phyloP scores from a whole-genome alignment of 345 rosid genomes.

The Pistacia vera region DNA sequence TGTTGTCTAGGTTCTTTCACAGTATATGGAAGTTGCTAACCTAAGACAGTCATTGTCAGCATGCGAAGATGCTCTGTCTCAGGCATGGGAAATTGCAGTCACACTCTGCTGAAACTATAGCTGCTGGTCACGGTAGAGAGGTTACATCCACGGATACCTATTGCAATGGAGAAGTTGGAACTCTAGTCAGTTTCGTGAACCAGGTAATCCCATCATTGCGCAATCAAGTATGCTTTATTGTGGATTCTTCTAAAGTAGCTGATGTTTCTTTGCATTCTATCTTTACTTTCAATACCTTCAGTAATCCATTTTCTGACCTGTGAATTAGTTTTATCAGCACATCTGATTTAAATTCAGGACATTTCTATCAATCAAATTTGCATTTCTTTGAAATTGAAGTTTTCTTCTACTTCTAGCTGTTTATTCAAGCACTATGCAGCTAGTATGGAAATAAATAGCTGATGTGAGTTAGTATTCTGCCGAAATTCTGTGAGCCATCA shows the following conservation, averaged over 20 bases:
- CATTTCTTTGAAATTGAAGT: not conserved
- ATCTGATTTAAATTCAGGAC: not conserved
- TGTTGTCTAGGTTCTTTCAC: constrained; percentile 21
- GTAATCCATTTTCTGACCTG: too few species aligned
- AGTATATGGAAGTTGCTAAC: constrained; percentile 46
- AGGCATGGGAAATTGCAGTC: constrained; percentile 82
- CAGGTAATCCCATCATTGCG: constrained; percentile 18
- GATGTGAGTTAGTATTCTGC: not conserved
- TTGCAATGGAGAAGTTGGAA: constrained; percentile 57
- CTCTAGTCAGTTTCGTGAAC: not conserved
- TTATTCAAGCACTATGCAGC: not conserved
- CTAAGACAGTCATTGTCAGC: constrained; percentile 79
- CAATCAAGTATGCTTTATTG: not conserved
- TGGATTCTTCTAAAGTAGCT: not conserved
- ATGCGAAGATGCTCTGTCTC: constrained; percentile 96
- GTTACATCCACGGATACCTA: constrained; percentile 53
- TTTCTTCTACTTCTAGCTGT: not conserved
- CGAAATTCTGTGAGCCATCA: not conserved
- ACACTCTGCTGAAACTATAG: constrained; percentile 62
- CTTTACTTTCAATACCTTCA: not conserved
- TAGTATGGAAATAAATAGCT: not conserved
- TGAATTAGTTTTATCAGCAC: not conserved
- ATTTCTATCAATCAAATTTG: not conserved
- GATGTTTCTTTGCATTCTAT: not conserved
- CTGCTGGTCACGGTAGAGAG: constrained; percentile 57